These are phyloP conservation scores for Fusarium abutilonis DNA, from an alignment of 2,329 filamentous ascomycete genomes.

Conservation along the genomic window DNA sequence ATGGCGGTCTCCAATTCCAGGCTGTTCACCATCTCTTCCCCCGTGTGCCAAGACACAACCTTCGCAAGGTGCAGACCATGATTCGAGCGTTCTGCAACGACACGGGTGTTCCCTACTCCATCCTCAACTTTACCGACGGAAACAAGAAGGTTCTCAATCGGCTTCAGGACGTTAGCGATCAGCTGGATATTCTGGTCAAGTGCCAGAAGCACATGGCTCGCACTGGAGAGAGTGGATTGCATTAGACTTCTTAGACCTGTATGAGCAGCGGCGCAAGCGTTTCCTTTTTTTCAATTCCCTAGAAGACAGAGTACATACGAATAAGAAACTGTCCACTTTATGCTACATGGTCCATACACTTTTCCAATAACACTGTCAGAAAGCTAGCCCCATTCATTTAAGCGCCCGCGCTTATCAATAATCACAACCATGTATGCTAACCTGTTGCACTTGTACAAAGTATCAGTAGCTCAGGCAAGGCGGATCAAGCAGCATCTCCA, in stretches of 20 bases:
- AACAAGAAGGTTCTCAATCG: conserved; percentile 63
- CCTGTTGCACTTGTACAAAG: neutral
- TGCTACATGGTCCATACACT: neutral
- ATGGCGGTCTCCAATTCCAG: conserved; percentile 78
- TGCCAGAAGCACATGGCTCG: conserved; percentile 64
- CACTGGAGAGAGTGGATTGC: conserved; percentile 57
- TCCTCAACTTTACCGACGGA: conserved; percentile 69
- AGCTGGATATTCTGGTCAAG: conserved; percentile 67
- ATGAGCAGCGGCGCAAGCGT: conserved; percentile 11
- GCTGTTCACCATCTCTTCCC: conserved; percentile 77
- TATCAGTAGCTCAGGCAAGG: neutral
- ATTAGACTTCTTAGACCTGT: conserved; percentile 23
- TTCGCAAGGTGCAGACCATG: conserved; percentile 67
- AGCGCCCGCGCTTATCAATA: too few relatives aligned
- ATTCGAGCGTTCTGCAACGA: conserved; percentile 73
- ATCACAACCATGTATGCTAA: neutral
- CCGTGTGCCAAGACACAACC: conserved; percentile 73
- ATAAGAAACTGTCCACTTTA: conserved; percentile 3
- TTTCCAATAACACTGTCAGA: too few relatives aligned
- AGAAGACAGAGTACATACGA: conserved; percentile 12
- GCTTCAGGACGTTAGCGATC: conserved; percentile 67
- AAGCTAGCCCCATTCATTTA: too few relatives aligned
- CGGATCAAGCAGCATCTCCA: neutral
- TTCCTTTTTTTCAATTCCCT: neutral
- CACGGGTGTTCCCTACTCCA: conserved; percentile 69